Evolutionary conservation across 148 eudicot species (phyloP).

Genomic region (Polygonum maritimum): DNA sequence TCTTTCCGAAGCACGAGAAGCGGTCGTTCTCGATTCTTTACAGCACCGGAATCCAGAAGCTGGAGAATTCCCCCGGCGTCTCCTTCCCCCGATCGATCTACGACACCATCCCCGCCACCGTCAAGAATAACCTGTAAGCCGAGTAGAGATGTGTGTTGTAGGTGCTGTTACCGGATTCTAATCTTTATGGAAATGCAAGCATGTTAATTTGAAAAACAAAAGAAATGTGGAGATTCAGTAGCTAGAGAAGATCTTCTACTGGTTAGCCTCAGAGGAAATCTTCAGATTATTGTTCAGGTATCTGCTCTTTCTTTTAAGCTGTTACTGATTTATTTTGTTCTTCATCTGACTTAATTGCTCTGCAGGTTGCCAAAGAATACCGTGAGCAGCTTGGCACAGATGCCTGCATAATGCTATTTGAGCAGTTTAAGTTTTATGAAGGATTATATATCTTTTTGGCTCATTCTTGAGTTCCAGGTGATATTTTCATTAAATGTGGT

Average conservation of each 20-base stretch:
- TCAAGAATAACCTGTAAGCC: too few species aligned
- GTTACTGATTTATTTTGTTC: background rate
- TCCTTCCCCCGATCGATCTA: too few species aligned
- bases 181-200: too few species aligned
- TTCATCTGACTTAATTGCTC: background rate
- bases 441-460: conserved; percentile 88
- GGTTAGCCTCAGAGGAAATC: conserved; percentile 88
- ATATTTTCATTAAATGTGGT: conserved; percentile 3
- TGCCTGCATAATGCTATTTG: conserved; percentile 83
- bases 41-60: too few species aligned
- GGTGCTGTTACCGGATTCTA: too few species aligned
- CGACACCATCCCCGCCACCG: too few species aligned
- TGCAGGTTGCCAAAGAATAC: conserved; percentile 96
- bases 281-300: conserved; percentile 99
- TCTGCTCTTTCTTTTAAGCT: background rate
- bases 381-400: conserved; percentile 88
- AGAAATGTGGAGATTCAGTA: too few species aligned
- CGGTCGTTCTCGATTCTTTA: too few species aligned
- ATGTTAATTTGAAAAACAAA: too few species aligned
- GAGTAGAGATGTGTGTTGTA: too few species aligned
- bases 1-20: too few species aligned
- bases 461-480: conserved; percentile 95
- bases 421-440: conserved; percentile 92
- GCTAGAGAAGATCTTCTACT: conserved; percentile 85
- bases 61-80: too few species aligned